Base-by-base conservation (phyloP, 2,329 filamentous ascomycete species). In the Microcera coccophila region DNA sequence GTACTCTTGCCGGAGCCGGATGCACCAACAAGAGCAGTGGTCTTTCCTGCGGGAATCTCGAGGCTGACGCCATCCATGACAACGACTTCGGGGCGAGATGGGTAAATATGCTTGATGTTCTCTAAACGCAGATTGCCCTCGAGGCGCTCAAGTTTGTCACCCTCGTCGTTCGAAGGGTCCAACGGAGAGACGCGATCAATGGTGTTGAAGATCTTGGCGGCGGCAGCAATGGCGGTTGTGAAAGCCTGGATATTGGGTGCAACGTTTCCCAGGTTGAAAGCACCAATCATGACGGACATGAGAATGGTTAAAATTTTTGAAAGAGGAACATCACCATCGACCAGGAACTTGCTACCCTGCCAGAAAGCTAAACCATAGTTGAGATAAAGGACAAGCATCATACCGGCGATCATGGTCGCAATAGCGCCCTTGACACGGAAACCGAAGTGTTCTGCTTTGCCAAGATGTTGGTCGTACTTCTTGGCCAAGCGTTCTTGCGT, bases 1-100 rank as follows among this genome's bases (percentile, higher is more conserved):
- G 93, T 97, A 58, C 85, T 91, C 69, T 97, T 98, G 36, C 93
- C 93, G 29, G 87, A 94, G 10, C 91, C 93, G 10, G 91, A 97
- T 1, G 91, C 88, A 44, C 93, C 93, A 5, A 98, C 93, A 7
- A 98, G 72, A 2, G 93, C 93, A 3, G 91, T 95, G 15, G 87
- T 90, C 70, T 95, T 95, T 16, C 91, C 90, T 3, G 90, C 87
- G 2, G 90, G 89, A 28, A 97, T 84, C 1, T 76, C 66, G 2
- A 98, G 77, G 43, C 74, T 86, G 43, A 97, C 87, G 50, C 84
- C 82, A 32, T 93, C 74, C 82, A 97, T 91, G 29, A 97, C 87
- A 2, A 82, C 79, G 4, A 95, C 90, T 57, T 96, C 90, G 0
- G 90, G 88, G 11, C 93, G 81, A 5, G 90, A 95, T 4, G 93